phyloP scores from a whole-genome alignment of 2,329 filamentous ascomycete species.

The Colletotrichum spinosum region DNA sequence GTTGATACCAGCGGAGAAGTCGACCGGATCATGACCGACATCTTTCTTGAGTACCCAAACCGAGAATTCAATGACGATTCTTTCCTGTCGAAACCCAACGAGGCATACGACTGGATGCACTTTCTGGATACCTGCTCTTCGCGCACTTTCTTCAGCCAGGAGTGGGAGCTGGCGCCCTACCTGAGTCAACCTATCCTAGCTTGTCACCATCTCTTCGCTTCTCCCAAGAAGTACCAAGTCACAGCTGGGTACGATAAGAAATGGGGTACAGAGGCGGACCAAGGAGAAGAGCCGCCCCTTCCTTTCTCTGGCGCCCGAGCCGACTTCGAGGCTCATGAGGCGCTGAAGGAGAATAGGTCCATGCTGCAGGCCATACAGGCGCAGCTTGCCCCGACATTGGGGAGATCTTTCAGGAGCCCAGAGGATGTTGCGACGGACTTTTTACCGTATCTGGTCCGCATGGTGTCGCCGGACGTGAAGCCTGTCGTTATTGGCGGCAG shows the following conservation, averaged over 20 bases:
- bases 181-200: conserved; percentile 87
- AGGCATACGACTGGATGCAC: conserved; percentile 93
- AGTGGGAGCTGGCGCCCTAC: conserved; percentile 93
- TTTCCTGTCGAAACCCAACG: conserved; percentile 86
- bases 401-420: conserved; percentile 81
- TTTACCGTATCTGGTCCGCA: conserved; percentile 83
- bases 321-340: conserved; percentile 84
- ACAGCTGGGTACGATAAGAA: conserved; percentile 56
- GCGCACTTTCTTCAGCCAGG: conserved; percentile 83
- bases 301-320: conserved; percentile 88
- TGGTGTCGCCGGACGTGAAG: conserved; percentile 90
- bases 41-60: conserved; percentile 87
- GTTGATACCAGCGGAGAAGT: conserved; percentile 83
- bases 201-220: conserved; percentile 92
- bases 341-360: conserved; percentile 81
- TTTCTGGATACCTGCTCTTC: conserved; percentile 90
- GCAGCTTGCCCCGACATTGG: conserved; percentile 76
- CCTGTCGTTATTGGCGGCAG: conserved; percentile 85
- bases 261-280: conserved; percentile 59
- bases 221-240: conserved; percentile 66
- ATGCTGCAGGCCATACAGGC: conserved; percentile 80
- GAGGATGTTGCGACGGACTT: conserved; percentile 85
- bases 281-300: conserved; percentile 64
- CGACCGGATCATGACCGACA: conserved; percentile 82
- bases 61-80: conserved; percentile 95